These are phyloP conservation scores for Leavenworthia alabamica DNA, from an alignment of 345 rosid genomes.

Conservation along the genomic window DNA sequence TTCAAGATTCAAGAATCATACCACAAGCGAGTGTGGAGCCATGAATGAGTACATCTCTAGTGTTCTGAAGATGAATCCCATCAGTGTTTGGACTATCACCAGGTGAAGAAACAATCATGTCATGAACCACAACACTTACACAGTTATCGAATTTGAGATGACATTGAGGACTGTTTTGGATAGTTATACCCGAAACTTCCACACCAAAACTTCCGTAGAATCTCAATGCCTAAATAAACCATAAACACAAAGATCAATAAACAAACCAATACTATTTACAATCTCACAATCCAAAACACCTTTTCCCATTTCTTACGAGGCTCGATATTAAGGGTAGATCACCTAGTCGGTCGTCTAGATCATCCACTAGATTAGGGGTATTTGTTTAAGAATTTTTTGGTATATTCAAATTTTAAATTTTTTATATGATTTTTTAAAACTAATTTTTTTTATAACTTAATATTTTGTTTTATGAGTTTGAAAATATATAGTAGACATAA, in stretches of 20 bases:
- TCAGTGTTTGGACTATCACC: constrained; percentile 97
- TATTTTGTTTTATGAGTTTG: too few species aligned
- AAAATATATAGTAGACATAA: too few species aligned
- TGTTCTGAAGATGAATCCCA: constrained; percentile 92
- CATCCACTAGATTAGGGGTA: too few species aligned
- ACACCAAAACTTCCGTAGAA: constrained; percentile 83
- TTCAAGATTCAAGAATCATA: too few species aligned
- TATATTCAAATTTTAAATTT: too few species aligned
- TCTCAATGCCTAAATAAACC: constrained; percentile 67
- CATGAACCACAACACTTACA: constrained; percentile 71
- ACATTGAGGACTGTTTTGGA: constrained; percentile 94
- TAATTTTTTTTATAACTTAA: too few species aligned
- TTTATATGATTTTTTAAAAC: too few species aligned
- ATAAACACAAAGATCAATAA: constrained; percentile 9
- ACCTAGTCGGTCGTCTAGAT: too few species aligned
- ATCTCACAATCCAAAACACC: background rate
- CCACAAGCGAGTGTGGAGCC: constrained; percentile 76
- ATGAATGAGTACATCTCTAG: constrained; percentile 72
- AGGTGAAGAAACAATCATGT: constrained; percentile 60
- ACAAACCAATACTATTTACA: background rate
- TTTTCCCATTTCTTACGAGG: too few species aligned
- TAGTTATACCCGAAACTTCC: constrained; percentile 79
- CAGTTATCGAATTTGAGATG: constrained; percentile 96
- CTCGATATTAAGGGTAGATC: too few species aligned
- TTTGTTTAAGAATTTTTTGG: too few species aligned